Percentiles rank a stretch among this genome's conserved stretches.
These are phyloP conservation scores for Entomortierella chlamydospora DNA, from an alignment of 192 early-diverging fungal species.

Conservation along the genomic window DNA sequence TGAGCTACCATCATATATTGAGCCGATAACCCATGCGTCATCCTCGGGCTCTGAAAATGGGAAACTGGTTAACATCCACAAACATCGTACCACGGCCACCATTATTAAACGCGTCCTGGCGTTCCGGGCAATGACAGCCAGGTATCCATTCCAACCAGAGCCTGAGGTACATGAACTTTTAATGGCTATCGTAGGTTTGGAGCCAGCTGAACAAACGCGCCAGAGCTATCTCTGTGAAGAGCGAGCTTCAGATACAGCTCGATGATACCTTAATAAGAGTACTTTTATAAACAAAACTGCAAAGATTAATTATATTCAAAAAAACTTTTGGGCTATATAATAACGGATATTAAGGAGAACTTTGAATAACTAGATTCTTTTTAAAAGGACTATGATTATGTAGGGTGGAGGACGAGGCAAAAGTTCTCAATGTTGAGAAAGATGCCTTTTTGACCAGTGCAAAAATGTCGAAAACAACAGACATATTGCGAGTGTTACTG, in stretches of 20 bases:
- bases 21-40: slow-evolving; percentile 11
- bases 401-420: too few relatives aligned
- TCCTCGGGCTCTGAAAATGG: background rate
- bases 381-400: too few relatives aligned
- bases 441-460: too few relatives aligned
- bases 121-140: slow-evolving; percentile 61
- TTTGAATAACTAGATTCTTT: too few relatives aligned
- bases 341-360: too few relatives aligned
- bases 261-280: background rate
- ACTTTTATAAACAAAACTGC: too few relatives aligned
- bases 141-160: slow-evolving; percentile 63
- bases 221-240: slow-evolving; percentile 28
- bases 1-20: slow-evolving; percentile 65
- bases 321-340: too few relatives aligned
- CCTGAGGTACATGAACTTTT: slow-evolving; percentile 48
- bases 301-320: too few relatives aligned
- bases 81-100: slow-evolving; percentile 66
- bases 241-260: background rate
- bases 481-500: too few relatives aligned
- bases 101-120: slow-evolving; percentile 69
- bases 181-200: slow-evolving; percentile 21
- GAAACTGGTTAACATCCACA: slow-evolving; percentile 64
- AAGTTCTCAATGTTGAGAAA: too few relatives aligned
- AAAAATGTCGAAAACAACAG: too few relatives aligned
- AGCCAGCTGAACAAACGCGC: slow-evolving; percentile 15